Evolutionary conservation across 441 rosid species (phyloP).

Genomic region (Syzygium malaccense): DNA sequence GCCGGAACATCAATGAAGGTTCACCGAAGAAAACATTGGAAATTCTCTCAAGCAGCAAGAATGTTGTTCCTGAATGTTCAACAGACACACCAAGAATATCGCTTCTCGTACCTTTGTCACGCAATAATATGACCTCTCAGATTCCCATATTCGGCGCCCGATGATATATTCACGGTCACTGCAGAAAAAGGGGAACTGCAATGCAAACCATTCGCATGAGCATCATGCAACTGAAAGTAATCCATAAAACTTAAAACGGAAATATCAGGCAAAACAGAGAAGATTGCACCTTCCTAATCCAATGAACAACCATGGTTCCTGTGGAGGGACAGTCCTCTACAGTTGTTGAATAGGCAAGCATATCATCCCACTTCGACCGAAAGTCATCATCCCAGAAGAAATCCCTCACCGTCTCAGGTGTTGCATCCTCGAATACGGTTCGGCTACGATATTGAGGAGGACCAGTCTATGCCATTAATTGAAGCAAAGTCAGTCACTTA

Average conservation of each 20-base stretch:
- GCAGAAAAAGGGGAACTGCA: constrained; percentile 79
- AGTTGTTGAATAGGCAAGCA: constrained; percentile 47
- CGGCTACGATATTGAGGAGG: constrained; percentile 66
- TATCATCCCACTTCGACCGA: constrained; percentile 76
- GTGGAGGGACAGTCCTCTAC: constrained; percentile 48
- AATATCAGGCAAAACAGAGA: not conserved
- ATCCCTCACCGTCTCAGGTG: constrained; percentile 60
- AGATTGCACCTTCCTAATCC: constrained; percentile 63
- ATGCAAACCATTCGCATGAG: not conserved
- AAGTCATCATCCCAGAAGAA: constrained; percentile 89
- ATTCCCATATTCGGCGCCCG: constrained; percentile 74
- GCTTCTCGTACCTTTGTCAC: constrained; percentile 60
- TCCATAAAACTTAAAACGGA: not conserved
- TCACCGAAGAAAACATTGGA: not conserved
- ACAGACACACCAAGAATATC: not conserved
- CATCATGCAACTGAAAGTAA: not conserved
- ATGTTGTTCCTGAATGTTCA: not conserved
- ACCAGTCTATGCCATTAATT: constrained; percentile 34
- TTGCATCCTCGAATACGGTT: constrained; percentile 60
- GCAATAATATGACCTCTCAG: constrained; percentile 48
- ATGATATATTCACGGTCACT: constrained; percentile 79
- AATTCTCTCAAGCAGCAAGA: not conserved
- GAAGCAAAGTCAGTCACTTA: not conserved
- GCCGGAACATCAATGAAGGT: not conserved
- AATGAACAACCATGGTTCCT: constrained; percentile 73